Conservation (phyloP, 2,329 filamentous ascomycete species). For the Colletotrichum tamarilloi region DNA sequence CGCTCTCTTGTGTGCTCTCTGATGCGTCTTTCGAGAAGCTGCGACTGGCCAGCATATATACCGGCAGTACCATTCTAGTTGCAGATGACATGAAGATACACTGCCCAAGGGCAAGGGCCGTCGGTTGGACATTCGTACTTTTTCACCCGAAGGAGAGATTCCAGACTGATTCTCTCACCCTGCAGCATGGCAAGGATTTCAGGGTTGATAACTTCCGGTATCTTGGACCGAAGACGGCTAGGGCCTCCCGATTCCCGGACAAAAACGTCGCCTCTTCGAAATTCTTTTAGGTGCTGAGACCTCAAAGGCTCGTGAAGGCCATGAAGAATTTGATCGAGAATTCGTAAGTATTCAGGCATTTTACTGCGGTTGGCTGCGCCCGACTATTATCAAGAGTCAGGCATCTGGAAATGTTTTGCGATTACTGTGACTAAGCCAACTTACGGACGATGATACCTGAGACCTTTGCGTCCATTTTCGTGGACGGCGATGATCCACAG, state of each 20-base stretch:
- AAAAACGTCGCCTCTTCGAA: neutral
- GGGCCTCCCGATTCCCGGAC: neutral
- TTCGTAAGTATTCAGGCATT: neutral
- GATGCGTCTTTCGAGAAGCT: neutral
- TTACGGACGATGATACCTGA: neutral
- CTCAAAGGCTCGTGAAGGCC: neutral
- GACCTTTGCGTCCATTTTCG: neutral
- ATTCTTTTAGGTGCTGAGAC: neutral
- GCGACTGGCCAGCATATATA: neutral
- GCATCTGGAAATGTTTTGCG: neutral
- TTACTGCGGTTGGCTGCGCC: neutral
- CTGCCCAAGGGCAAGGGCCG: neutral
- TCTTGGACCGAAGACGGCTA: neutral
- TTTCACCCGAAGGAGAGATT: neutral
- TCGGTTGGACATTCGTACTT: neutral
- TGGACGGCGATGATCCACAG: neutral
- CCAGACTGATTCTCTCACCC: neutral
- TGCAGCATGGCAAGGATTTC: neutral
- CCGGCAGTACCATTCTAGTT: neutral
- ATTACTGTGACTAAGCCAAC: neutral
- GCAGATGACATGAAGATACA: neutral
- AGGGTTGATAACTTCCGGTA: neutral
- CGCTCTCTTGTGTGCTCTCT: neutral
- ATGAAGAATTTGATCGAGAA: neutral
- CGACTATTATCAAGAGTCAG: neutral